Evolutionary conservation across 352 stramenopile species (phyloP), one percentile per base, ranked within the genome.

Genomic region (Globisporangium abappressorium): DNA sequence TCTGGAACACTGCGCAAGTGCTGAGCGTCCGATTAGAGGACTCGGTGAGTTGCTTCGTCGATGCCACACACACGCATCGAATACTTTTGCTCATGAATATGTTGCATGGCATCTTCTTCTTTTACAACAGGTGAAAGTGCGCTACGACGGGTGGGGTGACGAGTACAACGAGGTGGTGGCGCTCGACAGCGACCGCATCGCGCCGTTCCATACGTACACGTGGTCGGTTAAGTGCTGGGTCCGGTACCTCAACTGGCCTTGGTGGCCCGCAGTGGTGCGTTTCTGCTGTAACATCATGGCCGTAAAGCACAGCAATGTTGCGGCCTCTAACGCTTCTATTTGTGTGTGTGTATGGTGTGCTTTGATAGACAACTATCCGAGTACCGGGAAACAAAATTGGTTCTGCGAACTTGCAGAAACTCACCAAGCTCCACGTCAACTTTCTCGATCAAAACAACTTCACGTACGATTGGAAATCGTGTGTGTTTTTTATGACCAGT

Each of bases 221-320:
- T 92, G 77, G 82, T 67, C 73, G 8, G 84, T 92, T 66, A 92
- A 92, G 65, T 90, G 84, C 64, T 94, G 86, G 86, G 82, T 84
- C 56, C 90, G 89, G 63, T 94, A 91, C 68, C 73, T 82, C 18
- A 94, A 94, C 59, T 94, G 83, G 82, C 86, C 84, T 1, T 72
- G 79, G 55, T 94, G 86, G 86, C 84, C 86, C 4, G 85, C 82
- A 4, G 24, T 94, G 33, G 85, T 94, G 53, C n/a, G 76, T 73
- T 2, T 47, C 20, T 20, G 41, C 5, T 8, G 41, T 47, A n/a
- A 15, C 12, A 15, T 14, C 38, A 18, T 46, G 15, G 12, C 12
- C 12, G 12, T 46, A 18, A 18, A 46, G 2, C 38, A 46, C 24
- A 26, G 33, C 33, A 46, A 47, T 47, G 14, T n/a, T n/a, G 41